Base-by-base conservation (phyloP, 148 eudicot species). In the Mesembryanthemum crystallinum region DNA sequence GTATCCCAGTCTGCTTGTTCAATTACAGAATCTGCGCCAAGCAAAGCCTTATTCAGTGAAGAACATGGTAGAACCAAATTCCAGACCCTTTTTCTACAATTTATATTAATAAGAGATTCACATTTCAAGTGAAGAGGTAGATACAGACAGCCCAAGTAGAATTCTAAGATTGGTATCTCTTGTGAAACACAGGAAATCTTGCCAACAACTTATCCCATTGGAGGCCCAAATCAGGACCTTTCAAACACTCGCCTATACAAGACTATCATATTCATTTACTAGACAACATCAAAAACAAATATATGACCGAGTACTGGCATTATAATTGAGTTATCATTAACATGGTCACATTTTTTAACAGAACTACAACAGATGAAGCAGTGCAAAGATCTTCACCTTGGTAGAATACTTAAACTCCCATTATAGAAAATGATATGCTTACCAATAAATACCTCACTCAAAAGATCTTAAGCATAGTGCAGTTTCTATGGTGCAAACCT, bases 1-100 rank as follows among this genome's bases (percentile, higher is more conserved):
- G 89, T 74, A 78, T 94, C 96, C 98, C 98, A 94, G 74, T 90
- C 81, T 25, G 93, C 90, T 83, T 87, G 99, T 63, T 85, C 83
- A 45, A 94, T 84, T 49, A 82, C 74, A 55, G 88, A 87, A 86
- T 92, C 98, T 94, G 85, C 35, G 35, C 43, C 76, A 79, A 57
- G 65, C 23, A 62, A 67, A 28, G 29, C 30, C 29, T 51, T 18
- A 27, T 29, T 71, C 51, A 32, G 25, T 47, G 25, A 62, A 55
- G 18, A 52, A 39, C 33, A 39, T 21, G 72, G 58, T 45, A 33
- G 49, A 20, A 18, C 60, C 12, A 54, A 61, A 37, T 21, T 55
- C 20, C 42, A 54, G 7, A 70, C 1, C 20, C 8, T 49, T 52
- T 70, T 20, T 1, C 2, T 13, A 29, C 8, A n/a, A n/a, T n/a